Percentiles rank a stretch among this genome's conserved stretches.
Evolutionary conservation across 1,139 yeast genomes (phyloP).

Genomic region (Diutina sp.): DNA sequence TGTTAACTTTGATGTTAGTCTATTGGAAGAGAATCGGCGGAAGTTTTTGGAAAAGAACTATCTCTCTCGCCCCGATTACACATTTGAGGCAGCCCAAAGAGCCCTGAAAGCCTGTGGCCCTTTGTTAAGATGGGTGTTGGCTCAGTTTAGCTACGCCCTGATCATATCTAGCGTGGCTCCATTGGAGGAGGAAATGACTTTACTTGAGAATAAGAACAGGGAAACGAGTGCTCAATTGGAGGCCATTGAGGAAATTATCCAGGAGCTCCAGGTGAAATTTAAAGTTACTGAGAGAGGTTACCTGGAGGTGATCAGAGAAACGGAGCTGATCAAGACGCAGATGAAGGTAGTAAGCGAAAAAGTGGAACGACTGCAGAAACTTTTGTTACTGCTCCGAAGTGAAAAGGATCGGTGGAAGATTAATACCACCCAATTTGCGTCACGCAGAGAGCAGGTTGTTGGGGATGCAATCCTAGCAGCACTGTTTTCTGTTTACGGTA

Average conservation of each 20-base stretch:
- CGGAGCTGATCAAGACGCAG: conserved; percentile 63
- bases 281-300: conserved; percentile 47
- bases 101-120: conserved; percentile 98
- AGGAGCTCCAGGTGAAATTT: conserved; percentile 59
- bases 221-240: conserved; percentile 56
- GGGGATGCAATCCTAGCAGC: conserved; percentile 61
- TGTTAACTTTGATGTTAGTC: conserved; percentile 57
- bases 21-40: conserved; percentile 41
- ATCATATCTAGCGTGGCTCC: conserved; percentile 70
- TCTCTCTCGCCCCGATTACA: conserved; percentile 51
- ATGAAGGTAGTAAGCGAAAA: conserved; percentile 51
- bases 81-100: conserved; percentile 62
- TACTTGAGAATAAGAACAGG: conserved; percentile 38
- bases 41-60: conserved; percentile 46
- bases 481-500: conserved; percentile 50
- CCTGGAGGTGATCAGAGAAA: conserved; percentile 61
- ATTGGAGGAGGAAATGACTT: conserved; percentile 19
- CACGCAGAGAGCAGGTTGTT: conserved; percentile 32
- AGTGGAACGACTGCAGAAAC: conserved; percentile 47
- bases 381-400: conserved; percentile 49
- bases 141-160: conserved; percentile 63
- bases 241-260: conserved; percentile 74
- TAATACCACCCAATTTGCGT: conserved; percentile 38
- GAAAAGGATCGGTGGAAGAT: conserved; percentile 74
- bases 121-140: conserved; percentile 75